Percentiles rank a stretch among this genome's conserved stretches.
phyloP scores from a whole-genome alignment of 179 eudicot species.

The Carnegiea gigantea region DNA sequence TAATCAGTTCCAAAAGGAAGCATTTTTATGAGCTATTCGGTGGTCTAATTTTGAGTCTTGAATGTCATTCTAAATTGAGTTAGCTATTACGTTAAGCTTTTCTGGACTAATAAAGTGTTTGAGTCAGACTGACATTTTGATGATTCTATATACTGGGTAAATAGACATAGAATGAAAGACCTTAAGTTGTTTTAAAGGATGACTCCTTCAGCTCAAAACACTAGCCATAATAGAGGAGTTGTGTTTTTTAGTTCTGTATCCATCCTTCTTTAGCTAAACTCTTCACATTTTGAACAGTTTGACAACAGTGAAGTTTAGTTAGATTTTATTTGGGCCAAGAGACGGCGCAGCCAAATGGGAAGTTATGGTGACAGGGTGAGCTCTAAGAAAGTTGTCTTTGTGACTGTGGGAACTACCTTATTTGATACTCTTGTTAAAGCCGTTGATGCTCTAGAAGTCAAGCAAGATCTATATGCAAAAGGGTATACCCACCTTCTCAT shows the following conservation, averaged over 20 bases:
- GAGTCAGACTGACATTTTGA: background rate
- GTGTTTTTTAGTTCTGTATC: too few species aligned
- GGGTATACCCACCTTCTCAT: constrained; percentile 79
- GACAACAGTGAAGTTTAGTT: constrained; percentile 7
- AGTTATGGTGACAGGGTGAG: constrained; percentile 25
- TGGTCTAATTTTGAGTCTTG: background rate
- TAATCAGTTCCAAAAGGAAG: too few species aligned
- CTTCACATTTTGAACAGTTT: constrained; percentile 9
- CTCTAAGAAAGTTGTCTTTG: constrained; percentile 58
- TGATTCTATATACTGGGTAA: background rate
- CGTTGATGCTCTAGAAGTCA: constrained; percentile 65
- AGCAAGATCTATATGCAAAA: constrained; percentile 54
- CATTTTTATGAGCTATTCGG: background rate
- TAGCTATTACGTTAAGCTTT: background rate
- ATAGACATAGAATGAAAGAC: too few species aligned
- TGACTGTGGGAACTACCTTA: constrained; percentile 81
- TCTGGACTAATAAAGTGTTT: background rate
- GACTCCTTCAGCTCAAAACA: background rate
- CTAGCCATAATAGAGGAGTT: background rate
- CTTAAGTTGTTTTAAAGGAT: background rate
- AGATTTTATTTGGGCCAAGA: background rate
- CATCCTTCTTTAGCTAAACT: background rate
- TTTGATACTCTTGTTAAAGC: constrained; percentile 86
- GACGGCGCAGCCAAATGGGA: constrained; percentile 35
- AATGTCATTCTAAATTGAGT: background rate